phyloP scores from a whole-genome alignment of 192 early-diverging fungal genomes.

The Linnemannia schmuckeri region DNA sequence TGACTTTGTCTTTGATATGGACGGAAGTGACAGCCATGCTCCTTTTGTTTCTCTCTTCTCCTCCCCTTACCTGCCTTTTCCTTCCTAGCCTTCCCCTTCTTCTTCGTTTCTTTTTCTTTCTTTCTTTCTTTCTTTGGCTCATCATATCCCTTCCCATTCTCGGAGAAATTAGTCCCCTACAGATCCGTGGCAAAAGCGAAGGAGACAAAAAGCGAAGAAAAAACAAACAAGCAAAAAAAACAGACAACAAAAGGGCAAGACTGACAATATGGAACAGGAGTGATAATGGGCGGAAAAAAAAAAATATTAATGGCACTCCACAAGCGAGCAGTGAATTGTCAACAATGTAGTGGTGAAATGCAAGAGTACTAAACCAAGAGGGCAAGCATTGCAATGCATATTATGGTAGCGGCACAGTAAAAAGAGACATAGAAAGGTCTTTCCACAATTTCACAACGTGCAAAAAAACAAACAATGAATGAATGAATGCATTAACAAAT shows the following conservation, averaged over 20 bases:
- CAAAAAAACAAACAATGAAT: conserved; percentile 2
- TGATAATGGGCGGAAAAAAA: no score
- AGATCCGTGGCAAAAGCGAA: not conserved
- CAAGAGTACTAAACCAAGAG: not conserved
- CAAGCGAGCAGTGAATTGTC: not conserved
- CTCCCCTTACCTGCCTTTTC: not conserved
- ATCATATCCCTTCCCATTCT: not conserved
- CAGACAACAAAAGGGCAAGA: not conserved
- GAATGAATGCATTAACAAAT: not conserved
- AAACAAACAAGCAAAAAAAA: not conserved
- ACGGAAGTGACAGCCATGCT: not conserved
- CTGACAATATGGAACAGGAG: not conserved
- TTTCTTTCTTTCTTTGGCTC: not conserved
- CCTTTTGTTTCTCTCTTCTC: not conserved
- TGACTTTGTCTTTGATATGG: not conserved
- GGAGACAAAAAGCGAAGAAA: not conserved
- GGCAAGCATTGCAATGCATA: not conserved
- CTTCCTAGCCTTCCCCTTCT: not conserved
- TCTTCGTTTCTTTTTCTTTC: not conserved
- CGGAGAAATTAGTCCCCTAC: conserved; percentile 5
- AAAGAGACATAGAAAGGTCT: not conserved
- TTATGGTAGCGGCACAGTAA: not conserved
- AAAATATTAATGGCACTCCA: not conserved
- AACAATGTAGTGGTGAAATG: not conserved
- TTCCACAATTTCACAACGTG: not conserved